Percentiles rank a stretch among this genome's conserved stretches.
Conservation (phyloP, 108 stramenopile species). For the Epithemia pelagica region DNA sequence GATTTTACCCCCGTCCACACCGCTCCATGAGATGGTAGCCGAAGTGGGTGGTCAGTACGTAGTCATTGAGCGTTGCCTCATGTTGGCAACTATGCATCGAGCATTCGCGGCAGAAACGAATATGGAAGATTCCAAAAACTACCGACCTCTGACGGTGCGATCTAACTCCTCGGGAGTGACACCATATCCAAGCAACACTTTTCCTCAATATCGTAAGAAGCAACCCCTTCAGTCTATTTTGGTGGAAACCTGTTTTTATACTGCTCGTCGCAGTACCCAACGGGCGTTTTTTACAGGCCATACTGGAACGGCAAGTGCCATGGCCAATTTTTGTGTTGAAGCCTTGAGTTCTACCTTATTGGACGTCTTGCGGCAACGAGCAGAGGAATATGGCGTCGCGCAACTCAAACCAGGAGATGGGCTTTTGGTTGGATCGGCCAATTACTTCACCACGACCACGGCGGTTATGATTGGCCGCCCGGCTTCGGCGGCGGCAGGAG, state of each 20-base stretch:
- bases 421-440: slow-evolving; percentile 54
- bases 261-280: slow-evolving; percentile 63
- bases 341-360: slow-evolving; percentile 52
- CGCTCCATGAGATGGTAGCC: slow-evolving; percentile 58
- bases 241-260: slow-evolving; percentile 78
- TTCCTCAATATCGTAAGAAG: slow-evolving; percentile 2
- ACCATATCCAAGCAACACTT: neutral
- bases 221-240: slow-evolving; percentile 66
- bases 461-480: slow-evolving; percentile 17
- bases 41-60: slow-evolving; percentile 80
- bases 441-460: slow-evolving; percentile 44
- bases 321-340: slow-evolving; percentile 65
- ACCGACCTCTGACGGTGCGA: slow-evolving; percentile 14
- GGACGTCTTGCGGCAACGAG: slow-evolving; percentile 60
- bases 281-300: slow-evolving; percentile 86
- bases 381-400: slow-evolving; percentile 54
- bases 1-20: slow-evolving; percentile 65
- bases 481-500: slow-evolving; percentile 18
- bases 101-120: slow-evolving; percentile 42
- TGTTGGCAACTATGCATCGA: slow-evolving; percentile 80
- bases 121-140: slow-evolving; percentile 19
- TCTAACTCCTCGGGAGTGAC: neutral
- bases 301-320: slow-evolving; percentile 68
- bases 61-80: slow-evolving; percentile 64
- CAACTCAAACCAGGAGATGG: slow-evolving; percentile 80